Conservation (phyloP, 345 rosid genomes). For the Sisymbrium altissimum region DNA sequence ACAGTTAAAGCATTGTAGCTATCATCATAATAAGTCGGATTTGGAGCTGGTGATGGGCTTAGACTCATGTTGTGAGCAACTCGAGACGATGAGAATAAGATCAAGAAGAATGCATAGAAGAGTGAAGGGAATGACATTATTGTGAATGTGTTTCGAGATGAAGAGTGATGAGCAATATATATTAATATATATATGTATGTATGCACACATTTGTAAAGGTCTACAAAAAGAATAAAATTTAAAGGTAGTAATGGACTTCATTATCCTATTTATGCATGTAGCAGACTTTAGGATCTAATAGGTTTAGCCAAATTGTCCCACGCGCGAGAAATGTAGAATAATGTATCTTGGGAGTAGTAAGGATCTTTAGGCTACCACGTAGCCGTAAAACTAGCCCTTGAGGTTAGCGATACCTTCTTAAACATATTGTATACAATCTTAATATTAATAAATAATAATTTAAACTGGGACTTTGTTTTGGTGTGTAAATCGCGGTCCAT, state of each 20-base stretch:
- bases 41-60: constrained; percentile 32
- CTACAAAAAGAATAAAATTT: not conserved
- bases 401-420: no score
- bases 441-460: no score
- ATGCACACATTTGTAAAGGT: not conserved
- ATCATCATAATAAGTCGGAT: constrained; percentile 7
- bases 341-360: not conserved
- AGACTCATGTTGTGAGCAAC: not conserved
- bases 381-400: no score
- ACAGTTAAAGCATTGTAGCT: not conserved
- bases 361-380: not conserved
- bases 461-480: no score
- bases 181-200: not conserved
- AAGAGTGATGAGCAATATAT: not conserved
- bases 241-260: not conserved
- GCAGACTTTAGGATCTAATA: constrained; percentile 13
- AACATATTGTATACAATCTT: no score
- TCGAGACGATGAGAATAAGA: constrained; percentile 1
- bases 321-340: not conserved
- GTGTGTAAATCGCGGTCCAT: no score
- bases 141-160: constrained; percentile 15
- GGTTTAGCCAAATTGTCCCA: constrained; percentile 32
- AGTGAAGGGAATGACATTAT: constrained; percentile 6
- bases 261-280: constrained; percentile 5
- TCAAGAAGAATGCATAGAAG: constrained; percentile 6